A percentile compares a stretch with the other conserved stretches of the same genome.
These are phyloP conservation scores for Penicillium rolfsii DNA, from an alignment of 2,329 filamentous ascomycete species.

Conservation along the genomic window DNA sequence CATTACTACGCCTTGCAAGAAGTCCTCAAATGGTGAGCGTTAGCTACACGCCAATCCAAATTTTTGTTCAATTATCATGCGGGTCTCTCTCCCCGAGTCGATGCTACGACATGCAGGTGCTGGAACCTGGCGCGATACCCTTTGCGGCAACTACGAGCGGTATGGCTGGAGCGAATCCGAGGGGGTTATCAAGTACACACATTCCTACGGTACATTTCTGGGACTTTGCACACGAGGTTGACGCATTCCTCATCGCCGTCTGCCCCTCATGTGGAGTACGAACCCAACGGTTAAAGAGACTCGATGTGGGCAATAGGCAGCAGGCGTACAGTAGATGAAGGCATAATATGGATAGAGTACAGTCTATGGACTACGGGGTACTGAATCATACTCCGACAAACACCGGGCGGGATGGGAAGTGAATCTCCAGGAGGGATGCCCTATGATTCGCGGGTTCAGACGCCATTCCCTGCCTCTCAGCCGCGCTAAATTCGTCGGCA, in stretches of 20 bases:
- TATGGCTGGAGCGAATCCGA: slow-evolving; percentile 5
- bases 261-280: neutral
- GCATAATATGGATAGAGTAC: neutral
- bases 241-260: slow-evolving; percentile 8
- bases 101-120: slow-evolving; percentile 4
- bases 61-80: neutral
- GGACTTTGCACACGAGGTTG: slow-evolving; percentile 8
- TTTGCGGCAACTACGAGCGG: slow-evolving; percentile 6
- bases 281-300: neutral
- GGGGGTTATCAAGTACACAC: neutral
- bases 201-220: slow-evolving; percentile 2
- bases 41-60: neutral
- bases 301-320: neutral
- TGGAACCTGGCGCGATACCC: slow-evolving; percentile 3
- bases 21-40: neutral
- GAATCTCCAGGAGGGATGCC: neutral
- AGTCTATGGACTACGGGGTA: neutral
- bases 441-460: slow-evolving; percentile 14
- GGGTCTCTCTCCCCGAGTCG: slow-evolving; percentile 5
- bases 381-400: neutral
- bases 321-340: neutral
- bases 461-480: slow-evolving; percentile 4
- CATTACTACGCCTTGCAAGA: neutral
- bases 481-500: slow-evolving; percentile 8
- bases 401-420: neutral